These are phyloP conservation scores for Leersia perrieri DNA, from an alignment of 176 grass and related monocot species.

Conservation along the genomic window DNA sequence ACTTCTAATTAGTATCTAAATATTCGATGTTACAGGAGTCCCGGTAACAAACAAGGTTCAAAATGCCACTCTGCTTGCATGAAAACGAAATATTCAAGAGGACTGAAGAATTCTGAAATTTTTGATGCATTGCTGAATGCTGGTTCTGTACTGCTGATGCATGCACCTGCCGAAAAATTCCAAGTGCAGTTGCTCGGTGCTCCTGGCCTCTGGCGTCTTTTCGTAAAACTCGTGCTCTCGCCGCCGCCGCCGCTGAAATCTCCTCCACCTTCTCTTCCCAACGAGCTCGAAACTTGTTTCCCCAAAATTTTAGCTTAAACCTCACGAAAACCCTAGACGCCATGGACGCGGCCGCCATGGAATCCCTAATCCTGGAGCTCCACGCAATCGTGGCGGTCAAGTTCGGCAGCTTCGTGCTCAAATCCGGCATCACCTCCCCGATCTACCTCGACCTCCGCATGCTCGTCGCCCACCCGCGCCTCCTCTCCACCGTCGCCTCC, in stretches of 20 bases:
- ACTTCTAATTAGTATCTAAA: too few relatives aligned
- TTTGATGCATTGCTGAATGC: too few relatives aligned
- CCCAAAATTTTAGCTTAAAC: neutral
- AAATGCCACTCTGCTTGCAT: neutral
- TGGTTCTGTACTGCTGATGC: too few relatives aligned
- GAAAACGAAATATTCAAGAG: neutral
- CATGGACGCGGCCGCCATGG: constrained; percentile 57
- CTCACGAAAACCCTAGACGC: neutral
- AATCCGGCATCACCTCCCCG: constrained; percentile 86
- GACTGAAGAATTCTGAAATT: neutral
- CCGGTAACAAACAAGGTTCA: too few relatives aligned
- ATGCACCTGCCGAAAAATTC: too few relatives aligned
- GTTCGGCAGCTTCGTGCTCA: constrained; percentile 85
- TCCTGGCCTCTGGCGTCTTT: neutral
- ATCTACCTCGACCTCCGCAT: constrained; percentile 94
- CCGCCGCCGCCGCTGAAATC: constrained; percentile 38
- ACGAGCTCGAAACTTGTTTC: too few relatives aligned
- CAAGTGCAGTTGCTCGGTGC: too few relatives aligned
- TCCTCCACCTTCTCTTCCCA: neutral
- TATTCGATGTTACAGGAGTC: too few relatives aligned
- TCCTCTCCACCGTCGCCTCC: constrained; percentile 58
- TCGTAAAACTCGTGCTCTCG: neutral
- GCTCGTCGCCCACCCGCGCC: constrained; percentile 72
- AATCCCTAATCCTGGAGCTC: constrained; percentile 68
- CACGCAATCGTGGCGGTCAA: constrained; percentile 82